These are phyloP conservation scores for Colletotrichum sp. DNA, from an alignment of 2,329 filamentous ascomycete species.

Conservation along the genomic window DNA sequence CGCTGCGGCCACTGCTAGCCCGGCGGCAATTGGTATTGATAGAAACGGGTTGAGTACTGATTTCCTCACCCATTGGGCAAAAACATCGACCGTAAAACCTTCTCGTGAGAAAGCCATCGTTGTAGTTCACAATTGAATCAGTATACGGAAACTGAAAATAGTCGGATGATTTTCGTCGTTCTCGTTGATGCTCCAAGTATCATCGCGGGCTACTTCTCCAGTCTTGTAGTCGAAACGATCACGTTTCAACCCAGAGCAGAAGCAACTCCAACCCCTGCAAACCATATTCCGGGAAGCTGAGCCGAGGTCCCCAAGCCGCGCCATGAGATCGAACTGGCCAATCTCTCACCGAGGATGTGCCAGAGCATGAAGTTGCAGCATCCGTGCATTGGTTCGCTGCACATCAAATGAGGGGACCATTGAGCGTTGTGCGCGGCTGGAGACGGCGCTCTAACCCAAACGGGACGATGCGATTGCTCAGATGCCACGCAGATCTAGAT, in stretches of 20 bases:
- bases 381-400: not conserved
- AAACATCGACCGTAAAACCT: slow-evolving; percentile 29
- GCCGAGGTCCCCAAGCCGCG: not conserved
- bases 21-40: slow-evolving; percentile 21
- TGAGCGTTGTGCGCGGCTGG: not conserved
- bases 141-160: not conserved
- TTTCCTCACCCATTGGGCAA: slow-evolving; percentile 20
- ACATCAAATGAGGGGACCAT: not conserved
- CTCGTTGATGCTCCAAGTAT: not conserved
- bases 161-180: not conserved
- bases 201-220: not conserved
- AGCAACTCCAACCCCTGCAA: not conserved
- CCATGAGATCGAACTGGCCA: not conserved
- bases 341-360: not conserved
- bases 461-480: not conserved
- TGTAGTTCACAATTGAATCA: not conserved
- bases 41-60: slow-evolving; percentile 25
- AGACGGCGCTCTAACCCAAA: not conserved
- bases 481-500: not conserved
- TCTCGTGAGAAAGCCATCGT: slow-evolving; percentile 20
- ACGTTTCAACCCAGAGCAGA: slow-evolving; percentile 10
- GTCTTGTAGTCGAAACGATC: not conserved
- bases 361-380: not conserved
- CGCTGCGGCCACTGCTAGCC: slow-evolving; percentile 6
- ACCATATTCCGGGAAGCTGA: not conserved